Evolutionary conservation across 768 basidiomycete species (phyloP).

Genomic region (Clavulina sp.): DNA sequence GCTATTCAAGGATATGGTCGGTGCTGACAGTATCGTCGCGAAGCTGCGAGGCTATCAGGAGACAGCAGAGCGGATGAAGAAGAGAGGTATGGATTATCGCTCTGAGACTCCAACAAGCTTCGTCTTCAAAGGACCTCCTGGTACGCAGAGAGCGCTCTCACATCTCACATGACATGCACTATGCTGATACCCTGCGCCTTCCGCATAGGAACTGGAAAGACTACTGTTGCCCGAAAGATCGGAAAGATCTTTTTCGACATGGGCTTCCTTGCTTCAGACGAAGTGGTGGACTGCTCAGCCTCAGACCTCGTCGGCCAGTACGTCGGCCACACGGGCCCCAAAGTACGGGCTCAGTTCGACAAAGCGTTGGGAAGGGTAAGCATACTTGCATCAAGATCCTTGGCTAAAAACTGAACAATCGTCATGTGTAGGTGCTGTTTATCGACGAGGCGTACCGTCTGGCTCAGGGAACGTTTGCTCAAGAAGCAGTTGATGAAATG

Average conservation of each 20-base stretch:
- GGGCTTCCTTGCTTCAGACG: slow-evolving; percentile 31
- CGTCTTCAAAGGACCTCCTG: slow-evolving; percentile 57
- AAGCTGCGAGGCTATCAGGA: slow-evolving; percentile 36
- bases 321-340: slow-evolving; percentile 56
- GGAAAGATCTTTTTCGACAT: slow-evolving; percentile 47
- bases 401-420: not conserved
- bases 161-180: not conserved
- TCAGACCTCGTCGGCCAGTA: slow-evolving; percentile 53
- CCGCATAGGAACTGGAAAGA: slow-evolving; percentile 44
- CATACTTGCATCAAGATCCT: not conserved
- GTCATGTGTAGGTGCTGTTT: slow-evolving; percentile 34
- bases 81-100: slow-evolving; percentile 26
- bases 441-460: slow-evolving; percentile 58
- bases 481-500: slow-evolving; percentile 57
- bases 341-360: slow-evolving; percentile 40
- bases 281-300: slow-evolving; percentile 50
- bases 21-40: slow-evolving; percentile 34
- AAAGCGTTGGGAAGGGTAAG: slow-evolving; percentile 34
- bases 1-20: slow-evolving; percentile 46
- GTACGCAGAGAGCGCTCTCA: slow-evolving; percentile 19
- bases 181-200: not conserved
- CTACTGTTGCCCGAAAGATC: slow-evolving; percentile 42
- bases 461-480: slow-evolving; percentile 40
- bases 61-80: slow-evolving; percentile 28
- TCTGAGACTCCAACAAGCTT: slow-evolving; percentile 45